A percentile compares a stretch with the other conserved stretches of the same genome.
phyloP scores from a whole-genome alignment of 805 yeast species.

The Lipomyces japonicus region DNA sequence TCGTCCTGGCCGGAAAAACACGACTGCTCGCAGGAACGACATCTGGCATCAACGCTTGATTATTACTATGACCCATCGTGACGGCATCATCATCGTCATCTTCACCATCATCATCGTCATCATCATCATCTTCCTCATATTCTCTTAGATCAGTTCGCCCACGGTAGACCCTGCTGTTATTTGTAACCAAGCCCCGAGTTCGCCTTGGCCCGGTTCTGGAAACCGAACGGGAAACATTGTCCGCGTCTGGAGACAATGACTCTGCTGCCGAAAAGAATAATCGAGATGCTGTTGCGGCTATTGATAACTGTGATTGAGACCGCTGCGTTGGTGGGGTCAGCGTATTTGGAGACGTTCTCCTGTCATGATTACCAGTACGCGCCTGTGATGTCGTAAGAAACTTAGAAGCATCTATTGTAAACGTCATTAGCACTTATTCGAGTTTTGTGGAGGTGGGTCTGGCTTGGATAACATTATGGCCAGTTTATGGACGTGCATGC shows the following conservation, averaged over 20 bases:
- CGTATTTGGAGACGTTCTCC: background rate
- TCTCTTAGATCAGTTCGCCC: too few species aligned
- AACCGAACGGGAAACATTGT: too few species aligned
- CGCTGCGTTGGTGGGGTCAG: slow-evolving; percentile 1
- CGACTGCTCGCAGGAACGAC: slow-evolving; percentile 5
- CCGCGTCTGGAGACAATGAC: slow-evolving; percentile 13
- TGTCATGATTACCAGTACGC: slow-evolving; percentile 5
- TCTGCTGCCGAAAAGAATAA: slow-evolving; percentile 23
- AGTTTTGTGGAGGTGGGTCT: background rate
- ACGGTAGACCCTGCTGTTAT: background rate
- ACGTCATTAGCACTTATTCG: background rate
- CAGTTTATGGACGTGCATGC: background rate
- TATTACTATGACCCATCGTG: slow-evolving; percentile 6
- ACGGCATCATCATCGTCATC: slow-evolving; percentile 19
- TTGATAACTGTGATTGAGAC: background rate
- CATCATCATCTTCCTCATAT: slow-evolving; percentile 12
- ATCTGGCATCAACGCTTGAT: slow-evolving; percentile 4
- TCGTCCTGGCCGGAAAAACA: slow-evolving; percentile 10
- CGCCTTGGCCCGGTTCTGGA: too few species aligned
- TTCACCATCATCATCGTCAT: slow-evolving; percentile 12
- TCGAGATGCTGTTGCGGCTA: slow-evolving; percentile 14
- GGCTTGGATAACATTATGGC: background rate
- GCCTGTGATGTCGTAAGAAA: slow-evolving; percentile 18
- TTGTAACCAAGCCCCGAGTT: slow-evolving; percentile 8
- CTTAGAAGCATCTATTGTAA: slow-evolving; percentile 20